Evolutionary conservation across 805 yeast species (phyloP), one percentile per base, ranked within the genome.

Genomic region (Sugiyamaella lignohabitans): DNA sequence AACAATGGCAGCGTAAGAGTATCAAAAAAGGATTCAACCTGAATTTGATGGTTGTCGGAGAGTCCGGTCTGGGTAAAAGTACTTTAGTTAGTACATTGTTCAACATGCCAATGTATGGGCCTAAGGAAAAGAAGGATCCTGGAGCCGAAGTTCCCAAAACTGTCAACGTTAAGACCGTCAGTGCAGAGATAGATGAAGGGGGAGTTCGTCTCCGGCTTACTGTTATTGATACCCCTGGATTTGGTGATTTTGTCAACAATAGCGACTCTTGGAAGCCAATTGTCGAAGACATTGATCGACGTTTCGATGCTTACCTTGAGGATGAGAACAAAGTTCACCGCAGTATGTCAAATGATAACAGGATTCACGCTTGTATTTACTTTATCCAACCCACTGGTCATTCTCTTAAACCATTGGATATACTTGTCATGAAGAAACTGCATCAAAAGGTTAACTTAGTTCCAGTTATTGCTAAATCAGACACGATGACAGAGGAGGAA

Each of bases 321-420:
- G 79, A 80, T 42, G 98, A 93, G 71, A 87, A 87, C 60, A 80
- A 82, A 62, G 75, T 87, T 50, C 80, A 80, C 67, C 80, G 97
- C 66, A 69, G 84, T 10, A 66, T 76, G 17, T 74, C 82, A 53
- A 74, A 70, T 48, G 98, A 93, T 68, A 77, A 82, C 60, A 81
- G 98, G 61, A 78, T 93, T 50, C 98, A 93, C 66, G 98, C 96
- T 29, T 80, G 88, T 63, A 70, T 93, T 53, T 93, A 89, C 69
- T 91, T 93, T 59, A 85, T 93, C 60, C 96, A 91, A 69, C 98
- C 98, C 57, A 89, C 97, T 21, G 98, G 96, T 51, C 98, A 93
- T 69, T 79, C 86, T 38, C 75, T 93, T 64, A 85, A 82, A 64
- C 82, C 96, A 17, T 74, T 93, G 59, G 98, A 93, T 66, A 80